Evolutionary conservation across 2,329 filamentous ascomycete species (phyloP), one percentile per base, ranked within the genome.

Genomic region (Zymoseptoria pseudotritici): DNA sequence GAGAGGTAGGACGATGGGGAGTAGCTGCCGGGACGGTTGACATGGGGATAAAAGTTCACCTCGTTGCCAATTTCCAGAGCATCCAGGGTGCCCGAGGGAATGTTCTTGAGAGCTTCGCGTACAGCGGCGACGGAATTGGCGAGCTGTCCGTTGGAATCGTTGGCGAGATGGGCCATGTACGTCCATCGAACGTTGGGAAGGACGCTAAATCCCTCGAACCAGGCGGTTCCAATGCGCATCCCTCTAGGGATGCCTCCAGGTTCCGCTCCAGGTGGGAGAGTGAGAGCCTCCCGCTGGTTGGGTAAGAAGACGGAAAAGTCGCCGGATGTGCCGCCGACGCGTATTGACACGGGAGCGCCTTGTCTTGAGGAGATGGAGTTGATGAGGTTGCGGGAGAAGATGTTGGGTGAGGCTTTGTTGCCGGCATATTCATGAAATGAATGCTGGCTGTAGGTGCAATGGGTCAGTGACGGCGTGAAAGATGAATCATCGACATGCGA

Each of bases 51-150:
- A 10, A 36, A 54, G 36, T 61, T 57, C 53, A 61, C 55, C 52
- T 63, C 61, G 29, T 63, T 63, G 54, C 58, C 61, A 36, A 63
- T 55, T 49, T 63, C 61, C 21, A 63, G 22, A n/a, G 61, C 58
- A 22, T 63, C 61, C 11, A 61, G 61, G 20, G 51, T 53, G 22
- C 52, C 52, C 17, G 52, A 52, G 13, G 58, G 58, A 36, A 63
- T 61, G 29, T 63, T 49, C 36, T 59, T 58, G 20, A 63, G 24
- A 52, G 59, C 59, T 26, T 61, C 55, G n/a, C 52, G 36, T 1
- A 54, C 54, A 4, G 53, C 61, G n/a, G 56, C 55, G 13, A 60
- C 55, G 10, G 61, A 58, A 42, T 63, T 61, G 13, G 50, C 54
- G 19, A 54, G 52, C 55, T 24, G 24, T 19, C 57, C 57, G 24